Evolutionary conservation across 2,329 filamentous ascomycete genomes (phyloP), one percentile per base, ranked within the genome.

Genomic region (Alternaria angustiovoidea): DNA sequence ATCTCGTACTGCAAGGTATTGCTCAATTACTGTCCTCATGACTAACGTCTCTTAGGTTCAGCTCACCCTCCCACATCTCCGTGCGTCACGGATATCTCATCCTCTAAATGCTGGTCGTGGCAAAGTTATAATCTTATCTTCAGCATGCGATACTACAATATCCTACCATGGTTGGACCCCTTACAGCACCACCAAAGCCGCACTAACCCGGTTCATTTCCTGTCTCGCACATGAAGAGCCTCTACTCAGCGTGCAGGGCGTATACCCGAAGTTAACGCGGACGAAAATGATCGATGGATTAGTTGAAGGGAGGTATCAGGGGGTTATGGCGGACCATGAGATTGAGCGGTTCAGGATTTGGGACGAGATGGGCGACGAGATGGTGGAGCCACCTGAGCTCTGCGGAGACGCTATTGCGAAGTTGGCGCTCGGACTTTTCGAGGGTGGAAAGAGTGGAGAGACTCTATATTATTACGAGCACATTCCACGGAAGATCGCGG

Each of bases 301-400:
- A 2, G 61, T 72, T 14, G 49, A 58, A 22, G 67, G 66, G 11
- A 64, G 60, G 47, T 72, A 70, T 51, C 65, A 59, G 20, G 64
- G 63, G 1, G 51, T 72, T 16, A 71, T 72, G 70, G 70, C 71
- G 16, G 66, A 72, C 24, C 68, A 73, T 43, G 69, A 73, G 51
- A 62, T 72, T n/a, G 71, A 73, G 53, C 51, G 64, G 30, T 72
- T 73, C 34, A 59, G 58, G 44, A 61, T 64, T 0, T 73, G 71
- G 70, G 62, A 68, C 43, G 59, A 65, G 41, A 63, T 68, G 52
- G 69, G 71, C 1, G 71, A 72, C 20, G 63, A 62, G 53, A 70
- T 69, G 61, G 55, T 72, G 11, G 71, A 73, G 60, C 69, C 69
- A 22, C 60, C 71, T 9, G 63, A 63, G 16, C 63, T 61, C 56